Conservation (phyloP, 148 eudicot species). For the Arctostaphylos glauca region DNA sequence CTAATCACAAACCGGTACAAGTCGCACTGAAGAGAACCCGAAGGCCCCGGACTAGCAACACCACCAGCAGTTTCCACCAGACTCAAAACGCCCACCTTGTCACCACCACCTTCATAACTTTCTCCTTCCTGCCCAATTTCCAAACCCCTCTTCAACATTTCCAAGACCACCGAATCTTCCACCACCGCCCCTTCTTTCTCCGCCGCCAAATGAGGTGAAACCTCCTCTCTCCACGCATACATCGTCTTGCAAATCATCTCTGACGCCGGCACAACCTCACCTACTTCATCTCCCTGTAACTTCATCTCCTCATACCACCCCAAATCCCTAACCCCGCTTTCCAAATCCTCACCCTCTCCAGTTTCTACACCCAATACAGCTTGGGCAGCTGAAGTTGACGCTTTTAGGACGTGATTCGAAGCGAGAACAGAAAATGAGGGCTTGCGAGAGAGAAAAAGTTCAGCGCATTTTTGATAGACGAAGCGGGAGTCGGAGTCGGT, state of each 20-base stretch:
- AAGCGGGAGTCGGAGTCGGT: slow-evolving; percentile 80
- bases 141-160: slow-evolving; percentile 52
- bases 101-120: slow-evolving; percentile 8
- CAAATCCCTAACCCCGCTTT: slow-evolving; percentile 32
- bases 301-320: slow-evolving; percentile 55
- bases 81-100: slow-evolving; percentile 35
- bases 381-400: slow-evolving; percentile 37
- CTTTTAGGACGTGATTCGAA: slow-evolving; percentile 38
- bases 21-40: slow-evolving; percentile 89
- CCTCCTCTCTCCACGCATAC: slow-evolving; percentile 79
- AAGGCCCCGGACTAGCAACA: slow-evolving; percentile 91
- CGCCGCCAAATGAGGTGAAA: slow-evolving; percentile 86
- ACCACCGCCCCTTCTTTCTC: slow-evolving; percentile 64
- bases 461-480: slow-evolving; percentile 44
- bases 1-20: slow-evolving; percentile 55
- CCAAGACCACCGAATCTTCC: slow-evolving; percentile 47
- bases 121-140: slow-evolving; percentile 23
- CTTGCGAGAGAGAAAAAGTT: slow-evolving; percentile 33
- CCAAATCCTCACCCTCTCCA: slow-evolving; percentile 12
- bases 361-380: slow-evolving; percentile 17
- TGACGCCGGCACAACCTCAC: slow-evolving; percentile 17
- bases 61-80: slow-evolving; percentile 97
- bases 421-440: slow-evolving; percentile 38
- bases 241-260: slow-evolving; percentile 68
- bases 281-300: slow-evolving; percentile 31